Evolutionary conservation across 2,329 filamentous ascomycete genomes (phyloP), one percentile per base, ranked within the genome.

Genomic region (Ambrosiella xylebori): DNA sequence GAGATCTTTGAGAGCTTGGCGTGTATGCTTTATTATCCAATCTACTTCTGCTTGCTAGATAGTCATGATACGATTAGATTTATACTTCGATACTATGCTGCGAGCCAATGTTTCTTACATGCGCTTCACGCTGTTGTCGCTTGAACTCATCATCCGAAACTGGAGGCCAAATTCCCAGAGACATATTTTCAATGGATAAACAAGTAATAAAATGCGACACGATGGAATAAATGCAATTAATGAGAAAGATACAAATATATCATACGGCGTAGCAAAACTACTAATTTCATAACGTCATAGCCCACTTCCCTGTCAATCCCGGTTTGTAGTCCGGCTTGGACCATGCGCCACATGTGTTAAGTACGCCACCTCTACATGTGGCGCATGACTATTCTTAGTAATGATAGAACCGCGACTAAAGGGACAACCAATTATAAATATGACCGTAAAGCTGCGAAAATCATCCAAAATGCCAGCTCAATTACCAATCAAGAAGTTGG

Each of bases 151-250:
- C 70, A 2, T 73, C 71, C 57, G 75, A 68, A 59, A 80, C 67
- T 64, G 71, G 71, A 67, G 78, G 78, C 77, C 77, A 81, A 70
- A 81, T 74, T 63, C 74, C 76, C 63, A 81, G 68, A 61, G 78
- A 79, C 78, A 81, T 81, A 63, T 61, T 63, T 61, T 55, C 55
- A 52, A 56, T 9, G n/a, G 50, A 27, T 52, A 36, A 52, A 41
- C 6, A 3, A 27, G n/a, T 12, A 49, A 49, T 49, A n/a, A 49
- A 9, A 19, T 49, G 9, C 7, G 8, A 8, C 5, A 13, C 11
- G 13, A 35, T 51, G 17, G 19, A 51, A 9, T 51, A 27, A 51
- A 11, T 11, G 11, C 35, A 11, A 11, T 36, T 11, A 35, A 35
- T 37, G 35, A 11, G 6, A 27, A 51, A n/a, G 5, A 47, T 47